Percentiles rank a stretch among this genome's conserved stretches.
Conservation (phyloP, 2,329 filamentous ascomycete species). For the Botrytis deweyae region DNA sequence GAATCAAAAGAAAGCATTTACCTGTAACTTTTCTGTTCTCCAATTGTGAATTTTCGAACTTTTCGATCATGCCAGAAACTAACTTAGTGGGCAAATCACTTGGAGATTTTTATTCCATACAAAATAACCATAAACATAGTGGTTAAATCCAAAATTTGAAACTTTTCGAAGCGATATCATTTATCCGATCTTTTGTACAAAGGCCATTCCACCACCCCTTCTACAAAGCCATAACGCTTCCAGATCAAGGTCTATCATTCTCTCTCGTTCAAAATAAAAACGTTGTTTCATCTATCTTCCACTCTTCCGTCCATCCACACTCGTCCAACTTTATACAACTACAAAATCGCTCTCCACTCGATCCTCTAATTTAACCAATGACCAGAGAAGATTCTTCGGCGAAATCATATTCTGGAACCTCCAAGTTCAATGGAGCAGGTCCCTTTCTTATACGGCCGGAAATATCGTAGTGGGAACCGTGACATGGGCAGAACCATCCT, state of each 20-base stretch:
- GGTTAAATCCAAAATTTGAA: neutral
- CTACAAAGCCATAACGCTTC: conserved; percentile 40
- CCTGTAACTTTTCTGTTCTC: conserved; percentile 2
- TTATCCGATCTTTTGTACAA: conserved; percentile 24
- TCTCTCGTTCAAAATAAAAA: conserved; percentile 29
- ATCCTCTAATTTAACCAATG: conserved; percentile 70
- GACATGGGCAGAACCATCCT: conserved; percentile 99
- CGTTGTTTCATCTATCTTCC: conserved; percentile 8
- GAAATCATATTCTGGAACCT: conserved; percentile 92
- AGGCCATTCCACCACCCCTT: conserved; percentile 37
- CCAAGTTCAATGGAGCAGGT: conserved; percentile 94
- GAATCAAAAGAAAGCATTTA: conserved; percentile 20
- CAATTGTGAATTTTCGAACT: neutral
- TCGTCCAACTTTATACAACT: conserved; percentile 22
- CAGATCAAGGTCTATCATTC: conserved; percentile 47
- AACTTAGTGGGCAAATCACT: neutral
- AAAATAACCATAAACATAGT: neutral
- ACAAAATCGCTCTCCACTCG: conserved; percentile 5
- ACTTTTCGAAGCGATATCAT: conserved; percentile 21
- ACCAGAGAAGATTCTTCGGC: conserved; percentile 83
- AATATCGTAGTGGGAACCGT: conserved; percentile 99
- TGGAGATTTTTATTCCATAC: neutral
- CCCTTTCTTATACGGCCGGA: conserved; percentile 97
- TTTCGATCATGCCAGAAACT: too few relatives aligned
- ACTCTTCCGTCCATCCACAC: conserved; percentile 12